Evolutionary conservation across 2,329 filamentous ascomycete genomes (phyloP).

Genomic region (Penicillium griseofulvum): DNA sequence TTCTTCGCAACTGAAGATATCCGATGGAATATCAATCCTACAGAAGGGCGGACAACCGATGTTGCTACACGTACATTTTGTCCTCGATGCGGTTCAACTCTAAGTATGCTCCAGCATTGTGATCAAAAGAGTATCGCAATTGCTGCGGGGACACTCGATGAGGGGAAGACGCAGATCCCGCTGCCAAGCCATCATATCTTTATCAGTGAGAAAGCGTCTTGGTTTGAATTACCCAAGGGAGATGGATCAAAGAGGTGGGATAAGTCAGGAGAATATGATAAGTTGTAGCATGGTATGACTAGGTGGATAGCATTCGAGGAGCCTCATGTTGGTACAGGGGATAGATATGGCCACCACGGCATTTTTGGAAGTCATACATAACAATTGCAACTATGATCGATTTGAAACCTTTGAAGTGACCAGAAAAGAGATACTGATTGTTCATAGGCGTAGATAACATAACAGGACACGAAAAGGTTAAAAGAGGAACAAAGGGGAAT

Average conservation of each 20-base stretch:
- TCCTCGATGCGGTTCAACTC: slow-evolving; percentile 46
- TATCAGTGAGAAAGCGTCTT: slow-evolving; percentile 41
- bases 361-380: neutral
- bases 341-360: neutral
- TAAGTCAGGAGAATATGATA: slow-evolving; percentile 13
- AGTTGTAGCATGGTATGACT: neutral
- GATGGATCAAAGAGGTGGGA: slow-evolving; percentile 34
- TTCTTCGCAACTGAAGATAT: slow-evolving; percentile 37
- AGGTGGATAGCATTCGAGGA: neutral
- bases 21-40: slow-evolving; percentile 33
- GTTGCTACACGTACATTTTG: slow-evolving; percentile 48
- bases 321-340: neutral
- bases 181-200: slow-evolving; percentile 44
- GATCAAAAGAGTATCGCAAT: slow-evolving; percentile 34
- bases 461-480: slow-evolving; percentile 19
- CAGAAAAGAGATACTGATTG: neutral
- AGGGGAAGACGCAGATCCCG: slow-evolving; percentile 28
- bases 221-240: slow-evolving; percentile 37
- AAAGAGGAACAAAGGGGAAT: slow-evolving; percentile 31
- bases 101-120: slow-evolving; percentile 45
- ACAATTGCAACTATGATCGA: neutral
- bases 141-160: slow-evolving; percentile 43
- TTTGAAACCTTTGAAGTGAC: neutral
- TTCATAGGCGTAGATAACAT: slow-evolving; percentile 21
- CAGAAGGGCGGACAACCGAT: slow-evolving; percentile 37